A percentile compares a stretch with the other conserved stretches of the same genome.
Conservation (phyloP, 2,329 filamentous ascomycete genomes). For the Corinectria fuckeliana region DNA sequence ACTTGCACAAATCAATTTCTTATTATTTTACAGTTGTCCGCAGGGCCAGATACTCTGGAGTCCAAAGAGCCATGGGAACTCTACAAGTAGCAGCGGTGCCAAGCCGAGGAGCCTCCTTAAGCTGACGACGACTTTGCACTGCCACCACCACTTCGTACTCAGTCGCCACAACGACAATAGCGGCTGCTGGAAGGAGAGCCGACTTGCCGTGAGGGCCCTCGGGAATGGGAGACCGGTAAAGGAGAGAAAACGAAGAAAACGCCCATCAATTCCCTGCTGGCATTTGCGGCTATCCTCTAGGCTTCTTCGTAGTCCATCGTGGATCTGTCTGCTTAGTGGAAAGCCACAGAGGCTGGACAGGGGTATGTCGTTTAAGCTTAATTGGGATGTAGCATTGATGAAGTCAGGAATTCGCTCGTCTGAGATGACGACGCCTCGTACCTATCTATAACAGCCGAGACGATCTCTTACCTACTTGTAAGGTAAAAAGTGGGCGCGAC, state of each 20-base stretch:
- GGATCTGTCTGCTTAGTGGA: neutral
- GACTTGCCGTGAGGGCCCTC: neutral
- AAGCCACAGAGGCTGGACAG: conserved; percentile 7
- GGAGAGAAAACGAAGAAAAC: no score
- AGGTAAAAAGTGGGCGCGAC: conserved; percentile 6
- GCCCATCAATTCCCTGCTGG: no score
- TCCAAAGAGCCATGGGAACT: neutral
- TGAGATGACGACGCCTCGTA: neutral
- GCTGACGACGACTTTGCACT: conserved; percentile 13
- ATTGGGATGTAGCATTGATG: conserved; percentile 1
- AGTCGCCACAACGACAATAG: no score
- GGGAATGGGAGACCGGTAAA: neutral
- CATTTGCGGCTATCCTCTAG: neutral
- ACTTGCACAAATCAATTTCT: no score
- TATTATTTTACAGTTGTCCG: neutral
- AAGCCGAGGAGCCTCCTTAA: neutral
- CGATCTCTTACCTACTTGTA: neutral
- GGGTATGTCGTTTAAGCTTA: conserved; percentile 19
- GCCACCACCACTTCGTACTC: conserved; percentile 4
- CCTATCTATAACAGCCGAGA: neutral
- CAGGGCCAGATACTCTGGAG: neutral
- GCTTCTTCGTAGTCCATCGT: no score
- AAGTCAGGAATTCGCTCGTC: neutral
- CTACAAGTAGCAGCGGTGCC: neutral
- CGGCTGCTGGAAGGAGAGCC: neutral